Evolutionary conservation across 306 rosid genomes (phyloP), one percentile per base, ranked within the genome.

Genomic region (Glycine latifolia): DNA sequence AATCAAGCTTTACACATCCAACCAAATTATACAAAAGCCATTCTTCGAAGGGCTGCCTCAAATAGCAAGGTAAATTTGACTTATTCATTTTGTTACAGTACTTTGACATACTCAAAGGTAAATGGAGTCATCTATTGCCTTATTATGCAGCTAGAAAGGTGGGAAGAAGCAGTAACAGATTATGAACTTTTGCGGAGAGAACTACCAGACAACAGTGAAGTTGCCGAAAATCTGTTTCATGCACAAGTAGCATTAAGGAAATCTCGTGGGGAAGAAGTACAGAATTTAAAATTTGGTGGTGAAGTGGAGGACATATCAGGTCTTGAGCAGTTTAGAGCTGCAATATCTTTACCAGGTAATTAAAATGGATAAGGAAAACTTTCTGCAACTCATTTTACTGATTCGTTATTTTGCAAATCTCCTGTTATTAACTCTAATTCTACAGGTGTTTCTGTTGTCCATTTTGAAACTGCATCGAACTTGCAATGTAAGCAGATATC

Each of bases 1-100:
- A 91, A 90, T 83, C 92, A 89, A 67, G 97, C 97, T 55, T 74
- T 93, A 81, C 37, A 20, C 43, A 83, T 93, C 79, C 92, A 87
- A 82, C 94, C 94, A 0, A 93, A 80, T 80, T 93, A 93, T 89
- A 81, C 86, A 10, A 93, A 93, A 85, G 97, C 97, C 50, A 94
- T 91, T 79, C 96, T 93, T 58, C 89, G 97, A 14, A 87, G 92
- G 85, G 97, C 97, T 75, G 91, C 92, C 47, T 91, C 96, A 73
- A 88, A 85, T 80, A 87, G 83, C 83, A 93, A 93, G 91, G 97
- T 93, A 82, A 72, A 37, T 61, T 37, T 26, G 47, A 20, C 33
- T 20, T 46, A 46, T 46, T n/a, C 11, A 8, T 6, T 43, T 35
- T 48, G 7, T 58, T 82, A 35, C 43, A 1, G n/a, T 66, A 15